Conservation (phyloP, 2,329 filamentous ascomycete species). For the Penicillium sp. region DNA sequence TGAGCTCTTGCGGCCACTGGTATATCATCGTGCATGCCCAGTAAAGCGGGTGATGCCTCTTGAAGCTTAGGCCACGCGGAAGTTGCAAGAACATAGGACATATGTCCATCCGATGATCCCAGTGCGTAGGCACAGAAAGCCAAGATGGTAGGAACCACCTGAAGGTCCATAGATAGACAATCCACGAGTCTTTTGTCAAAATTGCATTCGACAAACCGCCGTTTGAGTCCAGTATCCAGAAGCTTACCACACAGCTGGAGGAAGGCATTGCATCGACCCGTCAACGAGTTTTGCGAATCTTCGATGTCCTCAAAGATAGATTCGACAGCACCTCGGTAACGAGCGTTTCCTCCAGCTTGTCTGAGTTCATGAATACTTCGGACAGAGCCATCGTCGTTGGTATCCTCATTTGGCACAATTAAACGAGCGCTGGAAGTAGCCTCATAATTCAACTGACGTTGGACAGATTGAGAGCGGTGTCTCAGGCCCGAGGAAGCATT, state of each 20-base stretch:
- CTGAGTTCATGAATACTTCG: conserved; percentile 62
- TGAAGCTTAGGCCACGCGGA: conserved; percentile 33
- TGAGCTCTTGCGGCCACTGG: conserved; percentile 19
- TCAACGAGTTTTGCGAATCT: conserved; percentile 42
- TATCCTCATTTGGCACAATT: conserved; percentile 46
- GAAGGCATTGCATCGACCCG: conserved; percentile 52
- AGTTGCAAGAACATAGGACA: conserved; percentile 27
- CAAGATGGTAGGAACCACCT: conserved; percentile 41
- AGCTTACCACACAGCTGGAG: conserved; percentile 56
- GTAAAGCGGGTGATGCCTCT: conserved; percentile 23
- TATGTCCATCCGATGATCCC: conserved; percentile 24
- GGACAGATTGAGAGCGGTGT: conserved; percentile 1
- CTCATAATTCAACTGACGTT: conserved; percentile 3
- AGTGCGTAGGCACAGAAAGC: conserved; percentile 33
- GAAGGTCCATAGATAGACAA: conserved; percentile 57
- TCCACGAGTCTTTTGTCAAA: conserved; percentile 67
- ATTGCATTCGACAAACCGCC: conserved; percentile 68
- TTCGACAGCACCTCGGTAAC: conserved; percentile 56
- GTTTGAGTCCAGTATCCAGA: conserved; percentile 37
- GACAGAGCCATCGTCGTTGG: conserved; percentile 43
- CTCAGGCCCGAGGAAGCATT: conserved; percentile 3
- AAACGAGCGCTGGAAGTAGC: conserved; percentile 17
- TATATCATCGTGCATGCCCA: conserved; percentile 30
- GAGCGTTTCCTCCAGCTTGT: conserved; percentile 55
- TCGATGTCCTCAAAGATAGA: conserved; percentile 59